A percentile compares a stretch with the other conserved stretches of the same genome.
Conservation (phyloP, 805 yeast genomes). For the Metschnikowia proteae region DNA sequence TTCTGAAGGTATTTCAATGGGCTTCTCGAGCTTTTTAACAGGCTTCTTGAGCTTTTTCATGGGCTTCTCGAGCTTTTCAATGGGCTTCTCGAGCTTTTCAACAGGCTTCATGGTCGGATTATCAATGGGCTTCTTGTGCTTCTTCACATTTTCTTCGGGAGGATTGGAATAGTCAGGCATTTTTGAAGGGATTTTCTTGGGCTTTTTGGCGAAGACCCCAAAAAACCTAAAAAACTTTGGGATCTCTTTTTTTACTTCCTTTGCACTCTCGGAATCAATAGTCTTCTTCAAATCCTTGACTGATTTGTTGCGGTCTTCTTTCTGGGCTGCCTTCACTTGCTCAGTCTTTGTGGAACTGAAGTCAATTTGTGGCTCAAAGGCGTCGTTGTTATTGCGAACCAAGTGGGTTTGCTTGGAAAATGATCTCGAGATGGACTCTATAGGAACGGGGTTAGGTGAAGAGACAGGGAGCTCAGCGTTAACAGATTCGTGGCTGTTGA, state of each 20-base stretch:
- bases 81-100: neutral
- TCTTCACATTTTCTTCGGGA: neutral
- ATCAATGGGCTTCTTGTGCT: neutral
- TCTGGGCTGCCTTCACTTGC: no score
- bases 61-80: neutral
- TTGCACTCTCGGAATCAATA: no score
- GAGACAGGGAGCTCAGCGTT: no score
- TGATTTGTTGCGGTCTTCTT: no score
- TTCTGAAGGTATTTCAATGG: neutral
- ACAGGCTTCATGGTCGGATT: neutral
- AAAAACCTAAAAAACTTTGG: neutral
- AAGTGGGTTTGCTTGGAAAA: neutral
- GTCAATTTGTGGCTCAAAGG: neutral
- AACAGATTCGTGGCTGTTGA: neutral
- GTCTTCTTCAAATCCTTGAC: no score
- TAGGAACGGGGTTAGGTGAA: no score
- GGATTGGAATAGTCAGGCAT: neutral
- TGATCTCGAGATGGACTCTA: no score
- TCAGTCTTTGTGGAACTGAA: neutral
- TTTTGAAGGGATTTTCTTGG: neutral
- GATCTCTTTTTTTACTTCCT: neutral
- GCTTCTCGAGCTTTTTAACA: neutral
- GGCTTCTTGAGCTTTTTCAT: neutral
- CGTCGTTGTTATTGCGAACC: neutral
- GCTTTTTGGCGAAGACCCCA: neutral